A percentile compares a stretch with the other conserved stretches of the same genome.
Conservation (phyloP, 2,329 filamentous ascomycete genomes). For the Fusarium sp. region DNA sequence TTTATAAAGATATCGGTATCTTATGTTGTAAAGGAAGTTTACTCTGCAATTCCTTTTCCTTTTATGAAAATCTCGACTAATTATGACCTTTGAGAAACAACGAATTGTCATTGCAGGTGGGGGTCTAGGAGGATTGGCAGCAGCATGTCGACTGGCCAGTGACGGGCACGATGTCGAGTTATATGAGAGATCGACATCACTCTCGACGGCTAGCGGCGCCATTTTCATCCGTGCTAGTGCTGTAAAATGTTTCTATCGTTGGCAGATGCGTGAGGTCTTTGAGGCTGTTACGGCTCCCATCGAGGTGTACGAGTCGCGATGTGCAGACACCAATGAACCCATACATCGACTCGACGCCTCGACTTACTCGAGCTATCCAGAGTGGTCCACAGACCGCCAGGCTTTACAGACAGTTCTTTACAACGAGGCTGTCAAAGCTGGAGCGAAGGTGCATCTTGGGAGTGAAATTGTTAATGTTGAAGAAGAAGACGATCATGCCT, state of each 20-base stretch:
- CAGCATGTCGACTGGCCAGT: background rate
- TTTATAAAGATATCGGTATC: no score
- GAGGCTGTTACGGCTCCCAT: slow-evolving; percentile 9
- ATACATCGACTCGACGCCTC: slow-evolving; percentile 6
- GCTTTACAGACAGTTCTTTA: slow-evolving; percentile 4
- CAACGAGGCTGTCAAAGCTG: slow-evolving; percentile 3
- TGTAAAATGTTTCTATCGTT: slow-evolving; percentile 9
- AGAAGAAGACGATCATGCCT: background rate
- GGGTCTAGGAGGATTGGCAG: slow-evolving; percentile 9
- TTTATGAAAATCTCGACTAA: no score
- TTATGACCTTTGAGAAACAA: background rate
- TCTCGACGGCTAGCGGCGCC: background rate
- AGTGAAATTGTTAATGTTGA: background rate
- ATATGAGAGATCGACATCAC: background rate
- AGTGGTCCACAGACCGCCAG: slow-evolving; percentile 15
- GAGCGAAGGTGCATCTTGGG: slow-evolving; percentile 11
- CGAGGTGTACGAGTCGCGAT: background rate
- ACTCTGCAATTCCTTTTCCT: no score
- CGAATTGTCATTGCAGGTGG: slow-evolving; percentile 9
- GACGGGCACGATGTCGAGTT: slow-evolving; percentile 6
- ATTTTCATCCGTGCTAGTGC: slow-evolving; percentile 11
- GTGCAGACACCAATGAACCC: background rate
- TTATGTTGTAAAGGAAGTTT: no score
- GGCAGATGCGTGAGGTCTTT: slow-evolving; percentile 14
- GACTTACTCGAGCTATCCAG: background rate